Base-by-base conservation (phyloP, 345 rosid genomes). In the Psidium friedrichsthalianum region DNA sequence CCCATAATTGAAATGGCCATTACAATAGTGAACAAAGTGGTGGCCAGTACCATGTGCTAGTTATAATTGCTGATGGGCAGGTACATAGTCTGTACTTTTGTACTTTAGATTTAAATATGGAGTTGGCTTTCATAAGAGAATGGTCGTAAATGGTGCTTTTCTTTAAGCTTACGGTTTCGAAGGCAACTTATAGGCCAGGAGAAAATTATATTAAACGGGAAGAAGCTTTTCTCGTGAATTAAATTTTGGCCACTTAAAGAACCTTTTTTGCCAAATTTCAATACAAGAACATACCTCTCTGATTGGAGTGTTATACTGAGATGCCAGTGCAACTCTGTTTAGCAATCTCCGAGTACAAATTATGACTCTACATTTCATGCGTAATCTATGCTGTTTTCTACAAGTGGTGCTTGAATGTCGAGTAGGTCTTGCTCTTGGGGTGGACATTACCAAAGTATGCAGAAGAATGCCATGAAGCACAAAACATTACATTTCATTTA, bases 31-130 rank as follows among this genome's bases (percentile, higher is more conserved):
- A 91, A 89, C 55, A 88, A 87, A 90, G 91, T 85, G 92, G 91
- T 49, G 92, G 92, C 27, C 93, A 91, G 56, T 91, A 89, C 88
- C 93, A 91, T 88, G 93, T 91, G 81, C 86, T 91, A 83, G 54
- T 91, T 58, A 91, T 91, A 83, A 91, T 91, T 54, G 93, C 93
- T 40, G 93, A 91, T 84, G 93, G 93, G 55, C 93, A 90, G 93
- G 93, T 91, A 87, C 84, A 22, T 42, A 51, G 84, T 80, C 76
- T 74, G 25, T 82, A 51, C 52, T 40, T 83, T 85, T 56, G 53
- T 20, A 69, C 80, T 18, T 36, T 32, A 44, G 58, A 53, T 78
- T 64, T 64, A 64, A 64, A 51, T 74, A 58, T 74, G 83, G 83
- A 15, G 56, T 22, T 40, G 86, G 51, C 51, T 51, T 51, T 25